Percentiles rank a stretch among this genome's conserved stretches.
Evolutionary conservation across 78 protist genomes (phyloP).

Genomic region (Cavenderia fasciculata): DNA sequence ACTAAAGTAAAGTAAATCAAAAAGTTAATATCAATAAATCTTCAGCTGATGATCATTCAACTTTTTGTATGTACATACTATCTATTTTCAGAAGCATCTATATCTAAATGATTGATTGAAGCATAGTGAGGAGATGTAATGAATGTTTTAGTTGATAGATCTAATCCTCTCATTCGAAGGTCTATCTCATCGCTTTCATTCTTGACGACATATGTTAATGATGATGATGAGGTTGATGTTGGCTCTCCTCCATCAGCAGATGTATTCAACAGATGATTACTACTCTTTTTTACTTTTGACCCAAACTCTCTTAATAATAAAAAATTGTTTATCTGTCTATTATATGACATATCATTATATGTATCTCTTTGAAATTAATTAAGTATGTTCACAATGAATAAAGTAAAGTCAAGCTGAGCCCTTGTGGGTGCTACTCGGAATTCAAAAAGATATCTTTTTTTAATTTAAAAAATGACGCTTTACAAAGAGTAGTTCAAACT

Average conservation of each 20-base stretch:
- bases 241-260: too few species aligned
- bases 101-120: constrained; percentile 34
- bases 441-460: too few species aligned
- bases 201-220: too few species aligned
- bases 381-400: too few species aligned
- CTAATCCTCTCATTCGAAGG: neutral
- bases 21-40: neutral
- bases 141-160: constrained; percentile 20
- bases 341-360: too few species aligned
- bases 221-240: too few species aligned
- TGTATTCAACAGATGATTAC: too few species aligned
- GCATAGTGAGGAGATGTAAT: constrained; percentile 22
- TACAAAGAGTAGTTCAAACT: too few species aligned
- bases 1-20: neutral
- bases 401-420: too few species aligned
- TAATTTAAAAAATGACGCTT: too few species aligned
- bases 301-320: constrained; percentile 29
- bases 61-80: constrained; percentile 20
- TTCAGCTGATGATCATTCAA: neutral
- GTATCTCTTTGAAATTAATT: too few species aligned
- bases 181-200: neutral
- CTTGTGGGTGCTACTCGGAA: too few species aligned
- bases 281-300: neutral
- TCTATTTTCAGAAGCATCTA: constrained; percentile 47
- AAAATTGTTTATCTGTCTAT: constrained; percentile 2